Evolutionary conservation across 2,329 filamentous ascomycete species (phyloP).

Genomic region (Zasmidium cellare): DNA sequence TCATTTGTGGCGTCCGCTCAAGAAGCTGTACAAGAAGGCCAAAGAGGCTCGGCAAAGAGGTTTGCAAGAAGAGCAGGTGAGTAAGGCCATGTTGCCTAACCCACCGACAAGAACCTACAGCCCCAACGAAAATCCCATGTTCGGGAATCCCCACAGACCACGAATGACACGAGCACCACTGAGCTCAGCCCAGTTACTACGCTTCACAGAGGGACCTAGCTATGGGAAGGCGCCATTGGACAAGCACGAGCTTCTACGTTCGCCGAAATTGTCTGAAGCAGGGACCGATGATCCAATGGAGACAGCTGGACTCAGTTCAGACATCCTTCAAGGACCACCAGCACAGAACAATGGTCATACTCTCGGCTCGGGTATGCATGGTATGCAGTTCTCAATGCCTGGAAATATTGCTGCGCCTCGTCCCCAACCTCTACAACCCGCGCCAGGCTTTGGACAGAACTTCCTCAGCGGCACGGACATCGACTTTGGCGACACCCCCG

Average conservation of each 20-base stretch:
- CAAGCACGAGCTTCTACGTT: constrained; percentile 34
- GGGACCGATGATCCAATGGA: constrained; percentile 20
- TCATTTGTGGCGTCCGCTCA: constrained; percentile 64
- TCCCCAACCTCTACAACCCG: constrained; percentile 3
- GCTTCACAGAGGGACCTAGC: constrained; percentile 33
- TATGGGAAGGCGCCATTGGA: constrained; percentile 35
- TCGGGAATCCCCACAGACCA: constrained; percentile 30
- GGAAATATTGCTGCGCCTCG: constrained; percentile 10
- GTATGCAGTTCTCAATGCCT: constrained; percentile 1
- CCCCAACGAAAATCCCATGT: constrained; percentile 37
- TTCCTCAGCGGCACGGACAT: constrained; percentile 13
- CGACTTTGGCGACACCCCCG: constrained; percentile 17
- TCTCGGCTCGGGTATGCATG: not conserved
- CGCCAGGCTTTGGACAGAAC: constrained; percentile 14
- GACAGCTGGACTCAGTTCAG: constrained; percentile 5
- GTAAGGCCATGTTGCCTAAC: constrained; percentile 17
- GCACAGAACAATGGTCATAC: constrained; percentile 8
- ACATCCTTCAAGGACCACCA: constrained; percentile 11
- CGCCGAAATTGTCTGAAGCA: constrained; percentile 26
- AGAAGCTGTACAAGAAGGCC: constrained; percentile 62
- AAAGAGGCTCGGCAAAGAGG: constrained; percentile 55
- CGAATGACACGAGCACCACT: constrained; percentile 33
- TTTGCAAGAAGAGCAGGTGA: constrained; percentile 38
- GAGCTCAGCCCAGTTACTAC: constrained; percentile 34
- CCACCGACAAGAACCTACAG: constrained; percentile 30